These are phyloP conservation scores for Citrus unshiu DNA, from an alignment of 345 rosid genomes.

Conservation along the genomic window DNA sequence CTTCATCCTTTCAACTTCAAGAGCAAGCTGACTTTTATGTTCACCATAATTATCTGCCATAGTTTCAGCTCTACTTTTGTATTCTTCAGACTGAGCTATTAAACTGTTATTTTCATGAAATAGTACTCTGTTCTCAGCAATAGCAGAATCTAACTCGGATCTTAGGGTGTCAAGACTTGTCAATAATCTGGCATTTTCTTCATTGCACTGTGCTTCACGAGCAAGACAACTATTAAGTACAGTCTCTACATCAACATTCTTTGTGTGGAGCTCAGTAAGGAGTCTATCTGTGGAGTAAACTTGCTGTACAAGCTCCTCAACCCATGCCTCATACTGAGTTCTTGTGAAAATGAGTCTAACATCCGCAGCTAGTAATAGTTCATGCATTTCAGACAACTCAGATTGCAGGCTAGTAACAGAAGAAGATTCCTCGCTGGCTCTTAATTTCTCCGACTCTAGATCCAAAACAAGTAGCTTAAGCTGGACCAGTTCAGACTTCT, in stretches of 20 bases:
- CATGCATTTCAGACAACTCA: slow-evolving; percentile 61
- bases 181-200: slow-evolving; percentile 59
- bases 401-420: slow-evolving; percentile 47
- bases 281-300: slow-evolving; percentile 37
- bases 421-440: slow-evolving; percentile 38
- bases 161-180: slow-evolving; percentile 36
- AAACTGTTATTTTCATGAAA: slow-evolving; percentile 29
- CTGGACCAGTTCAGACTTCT: slow-evolving; percentile 48
- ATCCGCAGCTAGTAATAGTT: slow-evolving; percentile 52
- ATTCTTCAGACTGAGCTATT: slow-evolving; percentile 41
- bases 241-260: slow-evolving; percentile 49
- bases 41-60: slow-evolving; percentile 29
- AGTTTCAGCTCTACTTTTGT: slow-evolving; percentile 30
- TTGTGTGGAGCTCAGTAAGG: slow-evolving; percentile 45
- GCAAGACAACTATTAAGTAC: slow-evolving; percentile 48
- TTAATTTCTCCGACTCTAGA: slow-evolving; percentile 60
- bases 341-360: slow-evolving; percentile 41
- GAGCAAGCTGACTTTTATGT: slow-evolving; percentile 33
- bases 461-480: slow-evolving; percentile 53
- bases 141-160: slow-evolving; percentile 49
- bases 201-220: slow-evolving; percentile 39
- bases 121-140: slow-evolving; percentile 40
- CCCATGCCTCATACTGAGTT: slow-evolving; percentile 45
- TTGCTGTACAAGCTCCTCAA: slow-evolving; percentile 44
- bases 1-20: slow-evolving; percentile 54